Conservation (phyloP, 2,329 filamentous ascomycete genomes). For the Diplodia intermedia region DNA sequence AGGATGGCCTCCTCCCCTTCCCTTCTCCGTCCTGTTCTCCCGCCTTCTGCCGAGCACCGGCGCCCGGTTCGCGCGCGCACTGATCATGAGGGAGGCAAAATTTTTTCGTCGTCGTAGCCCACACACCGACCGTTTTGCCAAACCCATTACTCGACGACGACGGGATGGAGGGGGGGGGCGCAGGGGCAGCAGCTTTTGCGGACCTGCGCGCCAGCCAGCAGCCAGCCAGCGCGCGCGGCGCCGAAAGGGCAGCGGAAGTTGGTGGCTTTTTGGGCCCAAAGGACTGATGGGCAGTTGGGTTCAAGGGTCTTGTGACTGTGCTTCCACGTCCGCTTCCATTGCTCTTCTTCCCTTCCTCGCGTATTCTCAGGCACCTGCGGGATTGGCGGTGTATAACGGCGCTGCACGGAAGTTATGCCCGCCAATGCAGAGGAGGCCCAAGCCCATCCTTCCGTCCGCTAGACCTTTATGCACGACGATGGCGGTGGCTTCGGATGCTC, state of each 20-base stretch:
- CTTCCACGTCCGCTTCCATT: background rate
- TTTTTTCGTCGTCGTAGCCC: background rate
- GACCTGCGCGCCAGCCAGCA: background rate
- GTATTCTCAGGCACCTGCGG: background rate
- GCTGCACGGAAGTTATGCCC: background rate
- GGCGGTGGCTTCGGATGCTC: background rate
- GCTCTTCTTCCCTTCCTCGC: background rate
- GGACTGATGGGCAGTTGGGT: background rate
- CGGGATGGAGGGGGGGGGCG: background rate
- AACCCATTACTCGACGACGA: background rate
- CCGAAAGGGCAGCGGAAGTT: background rate
- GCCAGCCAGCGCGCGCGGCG: background rate
- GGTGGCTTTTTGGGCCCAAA: background rate
- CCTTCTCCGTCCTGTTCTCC: background rate
- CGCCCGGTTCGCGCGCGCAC: background rate
- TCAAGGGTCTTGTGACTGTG: background rate
- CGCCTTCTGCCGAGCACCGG: background rate
- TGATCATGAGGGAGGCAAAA: background rate
- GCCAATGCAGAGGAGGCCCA: background rate
- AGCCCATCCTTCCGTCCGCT: background rate
- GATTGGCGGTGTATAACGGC: background rate
- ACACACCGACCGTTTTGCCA: background rate
- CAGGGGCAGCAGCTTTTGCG: background rate
- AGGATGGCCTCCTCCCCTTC: background rate
- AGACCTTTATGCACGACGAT: background rate